Percentiles rank a stretch among this genome's conserved stretches.
Evolutionary conservation across 345 rosid species (phyloP).

Genomic region (Stellera chamaejasme): DNA sequence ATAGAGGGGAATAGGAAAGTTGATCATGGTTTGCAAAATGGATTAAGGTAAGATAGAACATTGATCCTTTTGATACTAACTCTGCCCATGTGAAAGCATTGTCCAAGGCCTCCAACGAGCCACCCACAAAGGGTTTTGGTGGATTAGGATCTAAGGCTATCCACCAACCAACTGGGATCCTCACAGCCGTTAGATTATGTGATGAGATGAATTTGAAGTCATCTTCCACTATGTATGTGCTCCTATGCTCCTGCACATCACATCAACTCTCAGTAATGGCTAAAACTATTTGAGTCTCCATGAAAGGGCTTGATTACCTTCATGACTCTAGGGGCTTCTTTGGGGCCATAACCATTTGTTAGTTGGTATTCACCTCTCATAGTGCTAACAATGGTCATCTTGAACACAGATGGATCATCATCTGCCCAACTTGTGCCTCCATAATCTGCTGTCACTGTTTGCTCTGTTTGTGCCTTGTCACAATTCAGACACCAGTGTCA

Average conservation of each 20-base stretch:
- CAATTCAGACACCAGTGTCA: neutral
- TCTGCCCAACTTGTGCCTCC: constrained; percentile 20
- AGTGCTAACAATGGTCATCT: constrained; percentile 8
- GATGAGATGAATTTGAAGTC: constrained; percentile 29
- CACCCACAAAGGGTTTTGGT: constrained; percentile 29
- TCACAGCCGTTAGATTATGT: constrained; percentile 28
- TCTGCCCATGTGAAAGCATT: constrained; percentile 29
- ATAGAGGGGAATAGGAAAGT: too few relatives aligned
- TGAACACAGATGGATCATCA: constrained; percentile 27
- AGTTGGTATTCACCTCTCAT: constrained; percentile 28
- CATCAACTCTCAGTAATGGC: neutral
- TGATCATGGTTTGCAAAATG: too few relatives aligned
- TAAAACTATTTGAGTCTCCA: neutral
- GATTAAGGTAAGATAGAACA: too few relatives aligned
- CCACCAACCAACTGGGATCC: constrained; percentile 38
- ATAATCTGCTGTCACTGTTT: constrained; percentile 23
- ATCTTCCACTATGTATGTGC: constrained; percentile 23
- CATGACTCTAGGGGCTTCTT: constrained; percentile 21
- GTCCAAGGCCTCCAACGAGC: constrained; percentile 24
- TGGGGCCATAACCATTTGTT: constrained; percentile 31
- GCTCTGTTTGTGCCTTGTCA: constrained; percentile 16
- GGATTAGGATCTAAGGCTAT: constrained; percentile 25
- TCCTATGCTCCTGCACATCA: constrained; percentile 24
- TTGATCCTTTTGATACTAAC: constrained; percentile 10
- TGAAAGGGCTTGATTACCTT: constrained; percentile 11